Evolutionary conservation across 495 filamentous ascomycete genomes (phyloP).

Genomic region (Aspergillus bertholletiae): DNA sequence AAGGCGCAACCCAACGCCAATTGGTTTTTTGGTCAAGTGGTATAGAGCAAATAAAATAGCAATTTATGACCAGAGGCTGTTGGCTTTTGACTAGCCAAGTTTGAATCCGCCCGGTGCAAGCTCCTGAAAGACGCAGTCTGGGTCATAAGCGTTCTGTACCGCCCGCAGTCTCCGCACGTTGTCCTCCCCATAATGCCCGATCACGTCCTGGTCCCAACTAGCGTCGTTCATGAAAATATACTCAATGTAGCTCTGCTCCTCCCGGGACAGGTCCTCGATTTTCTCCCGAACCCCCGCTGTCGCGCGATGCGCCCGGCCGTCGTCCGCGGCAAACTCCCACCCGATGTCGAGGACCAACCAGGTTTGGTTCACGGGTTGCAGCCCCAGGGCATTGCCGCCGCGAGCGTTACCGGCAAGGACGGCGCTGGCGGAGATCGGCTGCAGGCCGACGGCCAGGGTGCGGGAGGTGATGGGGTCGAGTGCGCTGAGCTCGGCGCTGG

Average conservation of each 20-base stretch:
- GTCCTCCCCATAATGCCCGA: background rate
- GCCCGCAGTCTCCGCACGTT: background rate
- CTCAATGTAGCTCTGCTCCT: no score
- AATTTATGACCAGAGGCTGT: no score
- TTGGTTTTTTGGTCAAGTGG: no score
- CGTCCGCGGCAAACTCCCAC: background rate
- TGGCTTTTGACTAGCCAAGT: no score
- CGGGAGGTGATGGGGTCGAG: background rate
- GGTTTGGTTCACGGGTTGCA: background rate
- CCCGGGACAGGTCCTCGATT: no score
- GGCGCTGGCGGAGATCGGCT: background rate
- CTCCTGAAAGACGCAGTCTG: background rate
- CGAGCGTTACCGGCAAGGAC: background rate
- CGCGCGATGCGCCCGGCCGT: background rate
- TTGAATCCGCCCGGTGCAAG: constrained; percentile 1
- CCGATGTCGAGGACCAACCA: background rate
- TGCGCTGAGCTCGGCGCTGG: background rate
- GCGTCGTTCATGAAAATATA: constrained; percentile 1
- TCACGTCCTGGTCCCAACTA: background rate
- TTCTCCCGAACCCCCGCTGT: no score
- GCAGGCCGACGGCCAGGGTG: background rate
- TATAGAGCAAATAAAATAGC: no score
- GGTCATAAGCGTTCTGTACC: background rate
- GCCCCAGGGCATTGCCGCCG: background rate
- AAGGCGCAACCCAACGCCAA: no score